Conservation (phyloP, 345 rosid genomes). For the Pugionium dolabratum region DNA sequence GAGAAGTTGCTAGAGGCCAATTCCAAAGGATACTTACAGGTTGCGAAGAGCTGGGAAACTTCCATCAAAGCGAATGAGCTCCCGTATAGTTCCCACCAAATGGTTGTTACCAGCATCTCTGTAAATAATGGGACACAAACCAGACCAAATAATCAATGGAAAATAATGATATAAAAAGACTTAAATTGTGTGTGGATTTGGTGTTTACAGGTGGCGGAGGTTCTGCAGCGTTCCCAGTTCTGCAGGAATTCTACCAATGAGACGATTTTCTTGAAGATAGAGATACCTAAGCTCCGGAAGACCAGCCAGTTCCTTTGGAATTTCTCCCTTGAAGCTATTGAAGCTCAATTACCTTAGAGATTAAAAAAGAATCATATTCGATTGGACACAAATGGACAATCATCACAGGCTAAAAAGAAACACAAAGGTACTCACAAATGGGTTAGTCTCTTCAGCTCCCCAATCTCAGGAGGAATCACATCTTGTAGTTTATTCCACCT, state of each 20-base stretch:
- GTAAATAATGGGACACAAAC: constrained; percentile 27
- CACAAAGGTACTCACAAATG: constrained; percentile 64
- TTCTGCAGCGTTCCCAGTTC: constrained; percentile 76
- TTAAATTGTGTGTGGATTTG: neutral
- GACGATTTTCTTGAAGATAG: constrained; percentile 89
- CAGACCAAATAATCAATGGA: neutral
- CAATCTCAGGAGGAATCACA: constrained; percentile 84
- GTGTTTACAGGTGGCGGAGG: constrained; percentile 56
- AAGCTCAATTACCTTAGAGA: constrained; percentile 75
- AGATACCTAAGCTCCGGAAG: constrained; percentile 91
- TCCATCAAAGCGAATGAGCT: constrained; percentile 85
- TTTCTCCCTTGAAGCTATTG: constrained; percentile 91
- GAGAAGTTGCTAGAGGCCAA: constrained; percentile 11
- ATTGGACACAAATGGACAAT: neutral
- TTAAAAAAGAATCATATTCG: neutral
- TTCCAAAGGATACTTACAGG: constrained; percentile 55
- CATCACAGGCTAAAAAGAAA: neutral
- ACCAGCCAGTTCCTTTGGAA: constrained; percentile 81
- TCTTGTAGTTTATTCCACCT: constrained; percentile 97
- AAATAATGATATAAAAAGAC: constrained; percentile 1
- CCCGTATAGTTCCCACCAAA: constrained; percentile 91
- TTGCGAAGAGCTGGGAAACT: constrained; percentile 85
- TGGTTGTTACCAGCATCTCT: constrained; percentile 97
- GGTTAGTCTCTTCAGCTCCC: constrained; percentile 82
- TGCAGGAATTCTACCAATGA: constrained; percentile 78